Percentiles rank a stretch among this genome's conserved stretches.
Conservation (phyloP, 2,329 filamentous ascomycete genomes). For the Venturia oleaginea region DNA sequence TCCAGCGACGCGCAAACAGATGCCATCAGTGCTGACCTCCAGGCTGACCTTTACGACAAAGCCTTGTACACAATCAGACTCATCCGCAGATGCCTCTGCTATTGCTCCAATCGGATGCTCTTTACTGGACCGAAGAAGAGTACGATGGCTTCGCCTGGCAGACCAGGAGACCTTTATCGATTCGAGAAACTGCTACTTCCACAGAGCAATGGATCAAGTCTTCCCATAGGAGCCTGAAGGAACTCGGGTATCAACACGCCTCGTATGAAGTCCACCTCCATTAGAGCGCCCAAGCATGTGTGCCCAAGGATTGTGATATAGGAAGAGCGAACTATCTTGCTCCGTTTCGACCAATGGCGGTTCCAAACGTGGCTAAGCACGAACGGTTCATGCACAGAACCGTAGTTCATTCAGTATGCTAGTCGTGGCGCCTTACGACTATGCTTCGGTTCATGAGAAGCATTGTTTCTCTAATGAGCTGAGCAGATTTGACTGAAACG, state of each 20-base stretch:
- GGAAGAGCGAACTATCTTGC: background rate
- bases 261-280: background rate
- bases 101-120: background rate
- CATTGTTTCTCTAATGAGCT: background rate
- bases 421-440: background rate
- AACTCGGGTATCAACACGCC: background rate
- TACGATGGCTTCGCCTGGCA: background rate
- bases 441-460: background rate
- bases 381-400: slow-evolving; percentile 1
- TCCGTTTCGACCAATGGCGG: background rate
- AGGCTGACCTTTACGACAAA: background rate
- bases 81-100: background rate
- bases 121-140: background rate
- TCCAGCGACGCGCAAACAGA: background rate
- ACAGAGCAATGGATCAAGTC: background rate
- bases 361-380: background rate
- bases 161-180: background rate
- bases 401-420: background rate
- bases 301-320: too few relatives aligned
- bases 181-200: background rate
- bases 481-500: background rate
- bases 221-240: background rate
- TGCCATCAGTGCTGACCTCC: background rate
- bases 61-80: background rate
- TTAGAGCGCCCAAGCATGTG: too few relatives aligned